Evolutionary conservation across 257 asterid genomes (phyloP).

Genomic region (Solanum chmielewskii): DNA sequence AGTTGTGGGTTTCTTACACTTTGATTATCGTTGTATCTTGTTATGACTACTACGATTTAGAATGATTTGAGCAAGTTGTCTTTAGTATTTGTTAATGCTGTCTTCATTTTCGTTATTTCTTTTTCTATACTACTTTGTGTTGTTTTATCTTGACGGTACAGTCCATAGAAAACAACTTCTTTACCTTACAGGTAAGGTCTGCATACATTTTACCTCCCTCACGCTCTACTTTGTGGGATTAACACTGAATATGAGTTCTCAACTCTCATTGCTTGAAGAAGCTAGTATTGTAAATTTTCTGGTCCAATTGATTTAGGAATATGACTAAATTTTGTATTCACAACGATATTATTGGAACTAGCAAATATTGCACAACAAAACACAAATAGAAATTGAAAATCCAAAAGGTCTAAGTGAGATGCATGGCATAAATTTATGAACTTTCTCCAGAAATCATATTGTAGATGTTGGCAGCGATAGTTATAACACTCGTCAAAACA

Average conservation of each 20-base stretch:
- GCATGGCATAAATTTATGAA: not conserved
- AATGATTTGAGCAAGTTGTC: not conserved
- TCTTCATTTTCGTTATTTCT: not conserved
- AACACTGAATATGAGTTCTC: not conserved
- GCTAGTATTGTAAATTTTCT: not conserved
- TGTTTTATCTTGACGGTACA: not conserved
- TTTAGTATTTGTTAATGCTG: not conserved
- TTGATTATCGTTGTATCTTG: too few species aligned
- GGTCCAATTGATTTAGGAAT: not conserved
- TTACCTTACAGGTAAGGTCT: not conserved
- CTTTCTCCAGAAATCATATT: slow-evolving; percentile 19
- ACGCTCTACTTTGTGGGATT: not conserved
- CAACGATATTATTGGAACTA: not conserved
- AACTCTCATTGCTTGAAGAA: not conserved
- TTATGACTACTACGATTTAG: not conserved
- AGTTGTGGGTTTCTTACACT: not conserved
- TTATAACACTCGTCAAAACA: slow-evolving; percentile 56
- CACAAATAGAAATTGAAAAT: not conserved
- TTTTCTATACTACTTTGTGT: not conserved
- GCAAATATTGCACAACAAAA: not conserved
- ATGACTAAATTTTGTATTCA: not conserved
- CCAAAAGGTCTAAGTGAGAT: not conserved
- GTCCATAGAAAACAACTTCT: not conserved
- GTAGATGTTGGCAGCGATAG: slow-evolving; percentile 72
- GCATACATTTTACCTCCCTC: not conserved